These are phyloP conservation scores for Salix dunnii DNA, from an alignment of 345 rosid species.

Conservation along the genomic window DNA sequence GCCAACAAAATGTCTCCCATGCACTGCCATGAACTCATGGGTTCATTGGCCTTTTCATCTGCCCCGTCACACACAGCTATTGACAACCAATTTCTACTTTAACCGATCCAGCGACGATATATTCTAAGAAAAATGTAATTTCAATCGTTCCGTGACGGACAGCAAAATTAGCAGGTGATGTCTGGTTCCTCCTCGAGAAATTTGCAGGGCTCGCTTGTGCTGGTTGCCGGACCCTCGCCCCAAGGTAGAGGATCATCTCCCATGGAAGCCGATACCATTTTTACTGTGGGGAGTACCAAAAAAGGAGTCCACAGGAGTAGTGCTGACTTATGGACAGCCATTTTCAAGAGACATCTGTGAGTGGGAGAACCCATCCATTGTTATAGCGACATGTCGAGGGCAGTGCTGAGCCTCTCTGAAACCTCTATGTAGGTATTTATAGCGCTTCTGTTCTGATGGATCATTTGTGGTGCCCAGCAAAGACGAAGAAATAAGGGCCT, in stretches of 20 bases:
- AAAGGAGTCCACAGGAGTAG: neutral
- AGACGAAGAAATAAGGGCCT: neutral
- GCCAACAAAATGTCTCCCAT: neutral
- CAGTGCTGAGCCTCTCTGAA: constrained; percentile 17
- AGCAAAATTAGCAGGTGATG: neutral
- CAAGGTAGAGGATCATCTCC: neutral
- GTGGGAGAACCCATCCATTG: constrained; percentile 12
- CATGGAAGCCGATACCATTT: neutral
- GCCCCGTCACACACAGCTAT: neutral
- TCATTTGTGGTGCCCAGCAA: too few relatives aligned
- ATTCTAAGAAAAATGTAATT: neutral
- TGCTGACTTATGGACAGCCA: neutral
- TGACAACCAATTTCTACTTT: neutral
- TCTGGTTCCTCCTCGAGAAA: too few relatives aligned
- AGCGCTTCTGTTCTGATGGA: neutral
- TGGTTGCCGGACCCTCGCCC: too few relatives aligned
- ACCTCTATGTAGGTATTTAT: neutral
- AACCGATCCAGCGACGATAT: too few relatives aligned
- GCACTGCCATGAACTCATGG: neutral
- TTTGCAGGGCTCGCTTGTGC: too few relatives aligned
- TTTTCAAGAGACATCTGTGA: constrained; percentile 2
- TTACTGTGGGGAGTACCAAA: too few relatives aligned
- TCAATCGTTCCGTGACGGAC: neutral
- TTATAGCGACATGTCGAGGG: neutral
- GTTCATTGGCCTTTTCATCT: neutral